Evolutionary conservation across 2,329 filamentous ascomycete genomes (phyloP), one percentile per base, ranked within the genome.

Genomic region (Fusarium fujikuroi): DNA sequence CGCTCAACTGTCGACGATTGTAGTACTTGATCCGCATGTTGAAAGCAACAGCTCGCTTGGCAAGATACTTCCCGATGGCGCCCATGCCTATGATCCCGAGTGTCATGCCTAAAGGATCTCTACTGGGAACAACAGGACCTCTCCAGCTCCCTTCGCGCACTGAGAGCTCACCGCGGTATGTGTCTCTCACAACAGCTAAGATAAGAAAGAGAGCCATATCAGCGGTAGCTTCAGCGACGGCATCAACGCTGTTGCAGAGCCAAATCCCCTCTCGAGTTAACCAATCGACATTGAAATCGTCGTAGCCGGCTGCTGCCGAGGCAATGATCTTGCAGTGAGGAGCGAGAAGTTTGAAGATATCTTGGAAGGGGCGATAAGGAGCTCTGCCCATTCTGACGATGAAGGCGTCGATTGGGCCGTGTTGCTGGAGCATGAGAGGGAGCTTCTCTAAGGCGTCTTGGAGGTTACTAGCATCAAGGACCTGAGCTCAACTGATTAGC

Each of bases 231-330:
- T 90, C 85, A 0, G 87, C 84, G 2, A 87, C 87, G 0, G 87
- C 88, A 66, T 90, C 83, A 5, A 85, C 77, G 0, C 84, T 84
- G 70, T 88, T 90, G 79, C 86, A 89, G 73, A 90, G 89, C 78
- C 82, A 86, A 32, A 90, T 83, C 9, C 80, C 80, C 11, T 83
- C 71, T 18, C 63, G 44, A 0, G 84, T 83, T 75, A 86, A 80
- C 81, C 82, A 85, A 8, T 82, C 74, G 0, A 86, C 79, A 50
- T 85, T 81, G 43, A 86, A 85, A 70, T 86, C 83, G 65, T 87
- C 84, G 76, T 83, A 87, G 1, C 86, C 86, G 0, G 85, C 85
- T 36, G 82, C 83, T 2, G 83, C 84, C 0, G 86, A 87, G 7
- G 81, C 78, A 37, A 88, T 83, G 61, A 88, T 84, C 60, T 83